Evolutionary conservation across 148 eudicot species (phyloP), one percentile per base, ranked within the genome.

Genomic region (Nyssa sinensis): DNA sequence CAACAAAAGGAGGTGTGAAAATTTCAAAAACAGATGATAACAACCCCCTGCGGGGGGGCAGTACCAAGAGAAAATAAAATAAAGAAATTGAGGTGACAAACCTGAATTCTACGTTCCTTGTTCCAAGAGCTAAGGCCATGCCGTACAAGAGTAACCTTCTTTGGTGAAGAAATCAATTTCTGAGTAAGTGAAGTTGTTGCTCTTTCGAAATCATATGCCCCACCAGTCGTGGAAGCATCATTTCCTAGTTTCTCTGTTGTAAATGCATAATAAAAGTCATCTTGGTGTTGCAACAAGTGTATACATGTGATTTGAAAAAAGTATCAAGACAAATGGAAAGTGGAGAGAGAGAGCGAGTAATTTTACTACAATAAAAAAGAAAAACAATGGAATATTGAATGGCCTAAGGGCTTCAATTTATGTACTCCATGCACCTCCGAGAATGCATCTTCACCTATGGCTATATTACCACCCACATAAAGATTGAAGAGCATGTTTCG

Each of bases 51-150:
- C 3, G 24, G 24, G 24, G 59, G 24, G 0, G 7, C 25, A 23
- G 6, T 17, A 55, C 59, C 23, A 55, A 55, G 37, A n/a, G 12
- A 23, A 51, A 31, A 58, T 51, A 21, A 27, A 64, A 23, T 61
- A 65, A 74, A 21, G 41, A 49, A 34, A 53, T 17, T 19, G 1
- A 13, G 39, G 55, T 3, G 53, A 31, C 83, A 53, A 77, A 86
- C 92, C 94, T 90, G 94, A 73, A 90, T 88, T 80, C 91, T 79
- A 60, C 85, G 79, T 82, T 90, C 94, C 39, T 75, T 66, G 61
- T 90, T 88, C 94, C 94, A 90, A 53, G 91, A 81, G 84, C 94
- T 90, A 41, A 88, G 88, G 69, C 94, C 94, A 74, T 90, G 94
- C 71, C 94, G 78, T 32, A 90, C 77, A 78, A 90, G 78, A 31